phyloP scores from a whole-genome alignment of 2,329 filamentous ascomycete genomes.

The Escovopsis weberi region DNA sequence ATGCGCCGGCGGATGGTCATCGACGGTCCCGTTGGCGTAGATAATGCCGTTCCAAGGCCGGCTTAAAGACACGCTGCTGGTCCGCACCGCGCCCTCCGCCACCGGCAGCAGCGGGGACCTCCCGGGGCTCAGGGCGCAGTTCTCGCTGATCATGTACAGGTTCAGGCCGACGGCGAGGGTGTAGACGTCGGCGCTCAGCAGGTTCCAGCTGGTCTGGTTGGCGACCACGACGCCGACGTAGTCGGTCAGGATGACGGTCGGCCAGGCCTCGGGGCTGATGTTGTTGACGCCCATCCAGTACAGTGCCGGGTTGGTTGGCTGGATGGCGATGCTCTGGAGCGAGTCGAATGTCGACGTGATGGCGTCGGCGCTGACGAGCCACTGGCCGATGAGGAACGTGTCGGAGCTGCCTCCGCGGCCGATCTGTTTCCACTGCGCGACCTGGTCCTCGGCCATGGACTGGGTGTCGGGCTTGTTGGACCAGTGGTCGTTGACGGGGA shows the following conservation, averaged over 20 bases:
- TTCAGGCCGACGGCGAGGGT: constrained; percentile 15
- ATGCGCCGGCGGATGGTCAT: constrained; percentile 10
- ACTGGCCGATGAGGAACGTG: constrained; percentile 17
- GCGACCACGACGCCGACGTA: constrained; percentile 17
- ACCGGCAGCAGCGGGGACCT: constrained; percentile 12
- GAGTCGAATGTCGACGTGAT: constrained; percentile 13
- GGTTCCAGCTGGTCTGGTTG: constrained; percentile 12
- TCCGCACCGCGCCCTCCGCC: neutral
- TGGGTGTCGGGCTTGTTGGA: constrained; percentile 14
- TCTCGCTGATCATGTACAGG: constrained; percentile 20
- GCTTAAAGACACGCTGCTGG: neutral
- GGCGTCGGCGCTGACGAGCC: constrained; percentile 15
- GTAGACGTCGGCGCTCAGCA: constrained; percentile 18
- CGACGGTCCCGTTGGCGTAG: constrained; percentile 17
- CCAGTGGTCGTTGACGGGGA: constrained; percentile 17
- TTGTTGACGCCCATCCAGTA: constrained; percentile 18
- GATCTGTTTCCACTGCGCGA: constrained; percentile 11
- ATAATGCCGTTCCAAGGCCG: constrained; percentile 16
- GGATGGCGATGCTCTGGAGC: constrained; percentile 16
- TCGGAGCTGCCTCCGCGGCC: constrained; percentile 9
- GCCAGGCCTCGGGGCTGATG: constrained; percentile 15
- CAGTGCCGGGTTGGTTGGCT: constrained; percentile 19
- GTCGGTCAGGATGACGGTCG: constrained; percentile 18
- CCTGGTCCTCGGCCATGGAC: constrained; percentile 11
- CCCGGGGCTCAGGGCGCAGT: constrained; percentile 12